Base-by-base conservation (phyloP, 139 green algal genomes). In the Nannochloris sp. region DNA sequence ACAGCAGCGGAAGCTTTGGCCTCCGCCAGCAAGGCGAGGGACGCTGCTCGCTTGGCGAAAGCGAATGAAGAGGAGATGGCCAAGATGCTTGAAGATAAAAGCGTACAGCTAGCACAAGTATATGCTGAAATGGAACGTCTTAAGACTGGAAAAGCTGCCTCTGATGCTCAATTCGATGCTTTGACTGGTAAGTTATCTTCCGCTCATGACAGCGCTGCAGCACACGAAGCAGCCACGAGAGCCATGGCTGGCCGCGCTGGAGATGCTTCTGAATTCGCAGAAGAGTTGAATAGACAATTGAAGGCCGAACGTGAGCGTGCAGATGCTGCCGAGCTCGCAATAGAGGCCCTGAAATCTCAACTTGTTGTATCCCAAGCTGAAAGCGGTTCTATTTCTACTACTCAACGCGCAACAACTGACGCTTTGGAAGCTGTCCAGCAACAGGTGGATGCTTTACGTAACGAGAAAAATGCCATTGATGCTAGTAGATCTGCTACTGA, bases 321-420 rank as follows among this genome's bases (percentile, higher is more conserved):
- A 33, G 61, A 66, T 38, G 54, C 38, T 14, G 62, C 54, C 2
- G 61, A 65, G 9, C 15, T 60, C 2, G 29, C 63, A 3, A 30
- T 31, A 7, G 70, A 59, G 8, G 32, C 30, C 19, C 54, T 76
- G 13, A 58, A 46, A n/a, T n/a, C 25, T 54, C 62, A 72, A 60
- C 31, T 76, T 55, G 53, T 33, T 15, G 37, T 45, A 4, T 19
- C 51, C 25, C 23, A 61, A 34, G 47, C 30, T 24, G 53, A 66
- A 42, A 13, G 24, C 14, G 19, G 24, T 15, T 24, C 59, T 24
- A 65, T 35, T 5, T 24, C 14, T n/a, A n/a, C 13, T 23, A 14
- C 37, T 30, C 59, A 54, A 8, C 37, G 39, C 23, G 13, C 25
- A 14, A 15, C 32, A 9, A 23, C n/a, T 14, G 38, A 31, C 12